Evolutionary conservation across 1,284 basidiomycete genomes (phyloP).

Genomic region (Pseudozyma thailandica): DNA sequence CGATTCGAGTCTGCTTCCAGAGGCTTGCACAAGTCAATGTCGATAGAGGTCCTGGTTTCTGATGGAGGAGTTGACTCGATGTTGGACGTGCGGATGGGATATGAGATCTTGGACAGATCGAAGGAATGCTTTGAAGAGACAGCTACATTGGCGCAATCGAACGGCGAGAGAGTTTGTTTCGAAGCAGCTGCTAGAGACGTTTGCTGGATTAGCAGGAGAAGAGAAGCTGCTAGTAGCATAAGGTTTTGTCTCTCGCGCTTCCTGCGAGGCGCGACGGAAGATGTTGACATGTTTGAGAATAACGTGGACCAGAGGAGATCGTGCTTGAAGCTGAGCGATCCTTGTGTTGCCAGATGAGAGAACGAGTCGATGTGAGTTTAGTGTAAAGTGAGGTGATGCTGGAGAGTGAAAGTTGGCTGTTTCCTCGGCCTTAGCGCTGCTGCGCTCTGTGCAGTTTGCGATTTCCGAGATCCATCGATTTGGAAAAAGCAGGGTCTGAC

Average conservation of each 20-base stretch:
- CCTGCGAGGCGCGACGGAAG: conserved; percentile 3
- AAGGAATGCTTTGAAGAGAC: conserved; percentile 38
- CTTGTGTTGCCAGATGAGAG: too few relatives aligned
- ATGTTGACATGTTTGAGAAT: conserved; percentile 10
- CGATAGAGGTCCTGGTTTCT: conserved; percentile 41
- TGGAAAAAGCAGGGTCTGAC: conserved; percentile 8
- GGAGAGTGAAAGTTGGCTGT: neutral
- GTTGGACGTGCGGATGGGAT: conserved; percentile 44
- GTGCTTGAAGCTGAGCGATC: too few relatives aligned
- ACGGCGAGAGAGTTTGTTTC: conserved; percentile 42
- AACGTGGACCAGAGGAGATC: conserved; percentile 9
- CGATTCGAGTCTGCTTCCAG: conserved; percentile 27
- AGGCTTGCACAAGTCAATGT: conserved; percentile 50
- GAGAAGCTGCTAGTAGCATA: conserved; percentile 12
- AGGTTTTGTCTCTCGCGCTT: conserved; percentile 3
- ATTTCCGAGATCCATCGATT: conserved; percentile 11
- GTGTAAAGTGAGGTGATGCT: neutral
- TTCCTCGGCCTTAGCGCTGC: conserved; percentile 4
- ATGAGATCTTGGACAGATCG: conserved; percentile 45
- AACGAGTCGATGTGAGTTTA: neutral
- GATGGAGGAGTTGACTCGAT: conserved; percentile 44
- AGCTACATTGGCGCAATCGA: conserved; percentile 43
- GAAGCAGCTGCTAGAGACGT: conserved; percentile 10
- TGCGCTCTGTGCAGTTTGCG: conserved; percentile 1
- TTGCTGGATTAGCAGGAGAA: conserved; percentile 15